phyloP scores from a whole-genome alignment of 2,329 filamentous ascomycete species.

The Periconia digitata region DNA sequence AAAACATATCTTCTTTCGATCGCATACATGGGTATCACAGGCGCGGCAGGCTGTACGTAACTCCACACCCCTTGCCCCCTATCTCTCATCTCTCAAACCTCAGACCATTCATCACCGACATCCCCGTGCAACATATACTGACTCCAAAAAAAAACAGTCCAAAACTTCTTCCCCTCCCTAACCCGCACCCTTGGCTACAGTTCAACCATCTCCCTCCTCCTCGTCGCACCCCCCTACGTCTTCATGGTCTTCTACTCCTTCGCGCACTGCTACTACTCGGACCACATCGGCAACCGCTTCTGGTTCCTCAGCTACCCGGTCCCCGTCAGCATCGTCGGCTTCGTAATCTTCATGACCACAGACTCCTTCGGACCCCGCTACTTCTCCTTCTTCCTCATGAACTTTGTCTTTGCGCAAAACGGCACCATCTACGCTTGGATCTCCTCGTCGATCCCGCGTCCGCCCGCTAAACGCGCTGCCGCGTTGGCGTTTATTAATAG shows the following conservation, averaged over 20 bases:
- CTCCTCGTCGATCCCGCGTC: constrained; percentile 53
- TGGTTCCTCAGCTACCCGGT: constrained; percentile 49
- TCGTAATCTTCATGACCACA: constrained; percentile 58
- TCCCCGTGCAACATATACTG: too few species aligned
- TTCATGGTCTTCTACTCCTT: constrained; percentile 56
- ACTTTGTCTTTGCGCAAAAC: constrained; percentile 59
- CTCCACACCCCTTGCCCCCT: too few species aligned
- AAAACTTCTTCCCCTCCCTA: constrained; percentile 60
- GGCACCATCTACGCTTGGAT: constrained; percentile 61
- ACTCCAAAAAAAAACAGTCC: too few species aligned
- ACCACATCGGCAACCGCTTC: constrained; percentile 47
- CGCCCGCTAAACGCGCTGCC: constrained; percentile 58
- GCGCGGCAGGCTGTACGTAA: constrained; percentile 53
- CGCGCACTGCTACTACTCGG: constrained; percentile 45
- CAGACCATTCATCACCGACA: too few species aligned
- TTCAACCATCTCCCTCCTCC: constrained; percentile 57
- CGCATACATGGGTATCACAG: constrained; percentile 53
- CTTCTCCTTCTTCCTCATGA: constrained; percentile 58
- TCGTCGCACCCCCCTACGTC: constrained; percentile 61
- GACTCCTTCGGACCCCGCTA: constrained; percentile 54
- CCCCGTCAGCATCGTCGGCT: constrained; percentile 54
- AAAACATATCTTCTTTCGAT: constrained; percentile 54
- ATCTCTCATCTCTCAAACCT: too few species aligned
- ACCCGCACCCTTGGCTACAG: constrained; percentile 57
- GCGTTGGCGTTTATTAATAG: constrained; percentile 59